Evolutionary conservation across 345 rosid genomes (phyloP).

Genomic region (Citrus sinensis): DNA sequence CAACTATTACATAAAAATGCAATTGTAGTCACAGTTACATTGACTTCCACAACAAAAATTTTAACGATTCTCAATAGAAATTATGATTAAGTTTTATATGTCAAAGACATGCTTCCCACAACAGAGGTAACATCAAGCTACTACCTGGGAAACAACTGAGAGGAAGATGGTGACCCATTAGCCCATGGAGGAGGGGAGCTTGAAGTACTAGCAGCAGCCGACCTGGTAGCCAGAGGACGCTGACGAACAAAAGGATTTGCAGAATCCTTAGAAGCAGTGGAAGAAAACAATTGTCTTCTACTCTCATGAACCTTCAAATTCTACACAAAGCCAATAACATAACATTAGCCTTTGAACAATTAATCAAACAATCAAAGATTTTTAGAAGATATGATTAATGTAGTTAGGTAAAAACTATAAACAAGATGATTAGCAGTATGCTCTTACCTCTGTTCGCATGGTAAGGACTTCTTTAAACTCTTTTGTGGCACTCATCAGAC

Average conservation of each 20-base stretch:
- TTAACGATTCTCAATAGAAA: background rate
- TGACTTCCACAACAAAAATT: background rate
- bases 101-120: background rate
- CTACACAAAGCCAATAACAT: slow-evolving; percentile 21
- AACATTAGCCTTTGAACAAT: background rate
- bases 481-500: slow-evolving; percentile 61
- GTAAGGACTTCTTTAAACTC: slow-evolving; percentile 69
- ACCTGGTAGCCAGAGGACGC: slow-evolving; percentile 49
- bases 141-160: slow-evolving; percentile 49
- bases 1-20: background rate
- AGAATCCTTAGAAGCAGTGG: slow-evolving; percentile 44
- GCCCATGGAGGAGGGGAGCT: slow-evolving; percentile 59
- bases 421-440: background rate
- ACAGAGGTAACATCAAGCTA: background rate
- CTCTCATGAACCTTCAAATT: slow-evolving; percentile 60
- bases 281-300: slow-evolving; percentile 59
- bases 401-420: background rate
- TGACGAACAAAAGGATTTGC: slow-evolving; percentile 64
- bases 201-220: slow-evolving; percentile 38
- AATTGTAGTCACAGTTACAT: background rate
- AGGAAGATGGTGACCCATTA: slow-evolving; percentile 45
- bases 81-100: background rate
- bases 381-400: background rate
- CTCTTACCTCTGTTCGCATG: slow-evolving; percentile 54
- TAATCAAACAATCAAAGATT: background rate